phyloP scores from a whole-genome alignment of 1,284 basidiomycete genomes.

The Apiotrichum gamsii region DNA sequence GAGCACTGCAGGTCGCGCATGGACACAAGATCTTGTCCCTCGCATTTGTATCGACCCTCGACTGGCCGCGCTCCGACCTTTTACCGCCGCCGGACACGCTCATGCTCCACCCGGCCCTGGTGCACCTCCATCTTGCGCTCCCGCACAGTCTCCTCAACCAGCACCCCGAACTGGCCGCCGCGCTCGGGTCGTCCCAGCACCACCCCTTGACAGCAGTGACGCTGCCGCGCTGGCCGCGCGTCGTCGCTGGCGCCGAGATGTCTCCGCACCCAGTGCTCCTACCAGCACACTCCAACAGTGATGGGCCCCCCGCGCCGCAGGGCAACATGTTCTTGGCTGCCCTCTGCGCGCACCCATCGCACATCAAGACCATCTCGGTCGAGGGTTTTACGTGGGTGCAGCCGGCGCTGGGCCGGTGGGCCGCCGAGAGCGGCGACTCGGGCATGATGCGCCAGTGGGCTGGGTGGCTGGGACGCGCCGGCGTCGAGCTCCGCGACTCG shows the following conservation, averaged over 20 bases:
- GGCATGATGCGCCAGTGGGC: conserved; percentile 40
- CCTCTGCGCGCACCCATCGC: conserved; percentile 1
- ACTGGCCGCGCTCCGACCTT: conserved; percentile 61
- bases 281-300: not conserved
- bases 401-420: conserved; percentile 29
- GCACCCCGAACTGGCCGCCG: conserved; percentile 6
- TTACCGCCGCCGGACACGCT: conserved; percentile 55
- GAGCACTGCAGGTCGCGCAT: conserved; percentile 63
- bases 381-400: conserved; percentile 42
- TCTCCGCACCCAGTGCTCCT: not conserved
- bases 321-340: conserved; percentile 18
- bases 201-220: conserved; percentile 61
- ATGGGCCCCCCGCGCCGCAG: not conserved
- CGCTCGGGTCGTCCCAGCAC: not conserved
- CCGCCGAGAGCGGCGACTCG: conserved; percentile 32
- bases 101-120: conserved; percentile 41
- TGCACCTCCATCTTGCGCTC: conserved; percentile 28
- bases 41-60: conserved; percentile 52
- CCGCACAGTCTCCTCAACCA: conserved; percentile 30
- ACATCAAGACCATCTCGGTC: conserved; percentile 21
- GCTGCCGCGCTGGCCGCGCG: conserved; percentile 52
- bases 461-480: conserved; percentile 12
- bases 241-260: conserved; percentile 1
- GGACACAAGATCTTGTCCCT: conserved; percentile 59
- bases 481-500: conserved; percentile 36